Evolutionary conservation across 2,329 filamentous ascomycete species (phyloP).

Genomic region (Arthrobotrys pseudoclavata): DNA sequence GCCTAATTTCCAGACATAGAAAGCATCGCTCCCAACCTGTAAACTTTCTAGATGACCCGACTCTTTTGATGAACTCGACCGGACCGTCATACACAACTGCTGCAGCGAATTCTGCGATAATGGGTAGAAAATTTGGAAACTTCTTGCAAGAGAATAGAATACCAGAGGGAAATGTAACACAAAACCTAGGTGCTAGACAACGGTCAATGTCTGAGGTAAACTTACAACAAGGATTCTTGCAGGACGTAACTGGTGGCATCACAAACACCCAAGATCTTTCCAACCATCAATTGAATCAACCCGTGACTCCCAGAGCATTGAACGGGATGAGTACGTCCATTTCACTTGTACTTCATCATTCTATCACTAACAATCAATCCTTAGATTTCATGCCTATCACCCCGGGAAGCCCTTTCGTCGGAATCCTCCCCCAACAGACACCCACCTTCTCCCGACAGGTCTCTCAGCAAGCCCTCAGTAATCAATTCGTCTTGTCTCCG

Average conservation of each 20-base stretch:
- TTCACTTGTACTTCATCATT: neutral
- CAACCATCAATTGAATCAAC: conserved; percentile 46
- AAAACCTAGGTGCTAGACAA: conserved; percentile 47
- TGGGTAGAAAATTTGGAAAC: conserved; percentile 56
- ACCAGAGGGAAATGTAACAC: conserved; percentile 50
- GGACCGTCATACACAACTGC: conserved; percentile 43
- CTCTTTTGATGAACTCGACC: conserved; percentile 45
- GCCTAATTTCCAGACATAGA: conserved; percentile 54
- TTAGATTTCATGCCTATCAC: conserved; percentile 54
- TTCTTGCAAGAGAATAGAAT: conserved; percentile 59
- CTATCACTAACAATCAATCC: conserved; percentile 16
- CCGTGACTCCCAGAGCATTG: conserved; percentile 49
- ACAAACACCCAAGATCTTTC: conserved; percentile 54
- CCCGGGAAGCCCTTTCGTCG: conserved; percentile 50
- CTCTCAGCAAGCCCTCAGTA: conserved; percentile 52
- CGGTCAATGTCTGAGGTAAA: conserved; percentile 58
- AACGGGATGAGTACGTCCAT: conserved; percentile 53
- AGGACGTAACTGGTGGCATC: conserved; percentile 54
- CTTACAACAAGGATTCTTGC: conserved; percentile 55
- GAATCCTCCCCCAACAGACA: conserved; percentile 48
- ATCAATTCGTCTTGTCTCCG: conserved; percentile 52
- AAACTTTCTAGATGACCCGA: conserved; percentile 57
- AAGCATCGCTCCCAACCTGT: conserved; percentile 56
- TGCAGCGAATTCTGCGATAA: conserved; percentile 43
- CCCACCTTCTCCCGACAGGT: conserved; percentile 45